phyloP scores from a whole-genome alignment of 2,329 filamentous ascomycete species.

The Pseudocercospora musae region DNA sequence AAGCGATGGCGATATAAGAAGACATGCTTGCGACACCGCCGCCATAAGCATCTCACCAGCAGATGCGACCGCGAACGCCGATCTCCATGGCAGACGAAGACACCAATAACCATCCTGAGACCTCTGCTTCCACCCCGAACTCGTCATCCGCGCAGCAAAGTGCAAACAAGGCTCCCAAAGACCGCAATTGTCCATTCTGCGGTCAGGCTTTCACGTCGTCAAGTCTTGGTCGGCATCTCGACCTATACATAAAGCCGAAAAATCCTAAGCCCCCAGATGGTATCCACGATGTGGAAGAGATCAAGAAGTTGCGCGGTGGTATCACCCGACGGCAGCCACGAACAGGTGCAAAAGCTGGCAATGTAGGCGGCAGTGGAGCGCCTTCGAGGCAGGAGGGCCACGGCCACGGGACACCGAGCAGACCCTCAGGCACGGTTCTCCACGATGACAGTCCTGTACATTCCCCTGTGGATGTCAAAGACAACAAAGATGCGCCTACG shows the following conservation, averaged over 20 bases:
- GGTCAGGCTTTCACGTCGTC: slow-evolving; percentile 88
- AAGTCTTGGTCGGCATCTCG: slow-evolving; percentile 86
- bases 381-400: slow-evolving; percentile 4
- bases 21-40: background rate
- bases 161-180: slow-evolving; percentile 59
- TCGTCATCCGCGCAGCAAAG: slow-evolving; percentile 14
- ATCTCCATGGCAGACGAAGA: slow-evolving; percentile 12
- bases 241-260: slow-evolving; percentile 89
- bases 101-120: slow-evolving; percentile 21
- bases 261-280: slow-evolving; percentile 86
- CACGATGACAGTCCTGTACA: slow-evolving; percentile 22
- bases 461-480: slow-evolving; percentile 18
- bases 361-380: slow-evolving; percentile 9
- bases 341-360: slow-evolving; percentile 34
- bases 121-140: slow-evolving; percentile 26
- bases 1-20: background rate
- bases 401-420: background rate
- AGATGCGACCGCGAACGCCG: background rate
- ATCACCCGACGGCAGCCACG: slow-evolving; percentile 85
- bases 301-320: slow-evolving; percentile 73
- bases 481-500: slow-evolving; percentile 7
- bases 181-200: slow-evolving; percentile 86
- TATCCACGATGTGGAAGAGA: slow-evolving; percentile 85
- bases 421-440: background rate
- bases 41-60: background rate